A percentile compares a stretch with the other conserved stretches of the same genome.
These are phyloP conservation scores for Gryganskiella cystojenkinii DNA, from an alignment of 192 early-diverging fungal genomes.

Conservation along the genomic window DNA sequence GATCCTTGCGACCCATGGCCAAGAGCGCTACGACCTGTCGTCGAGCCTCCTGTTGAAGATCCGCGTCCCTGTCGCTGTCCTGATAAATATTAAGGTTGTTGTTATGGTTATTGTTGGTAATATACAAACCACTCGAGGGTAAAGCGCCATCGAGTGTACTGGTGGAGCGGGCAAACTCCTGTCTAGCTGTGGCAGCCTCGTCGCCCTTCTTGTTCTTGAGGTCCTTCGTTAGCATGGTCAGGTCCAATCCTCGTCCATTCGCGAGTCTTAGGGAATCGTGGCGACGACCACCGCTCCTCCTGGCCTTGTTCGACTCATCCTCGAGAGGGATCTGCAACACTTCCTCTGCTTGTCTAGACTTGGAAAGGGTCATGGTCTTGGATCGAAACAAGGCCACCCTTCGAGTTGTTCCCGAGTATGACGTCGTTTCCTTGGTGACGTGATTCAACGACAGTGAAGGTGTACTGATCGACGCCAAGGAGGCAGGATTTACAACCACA, in stretches of 20 bases:
- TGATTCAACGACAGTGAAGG: background rate
- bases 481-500: background rate
- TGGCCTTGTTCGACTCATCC: background rate
- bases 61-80: background rate
- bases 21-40: conserved; percentile 31
- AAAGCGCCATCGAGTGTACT: background rate
- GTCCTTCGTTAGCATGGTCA: background rate
- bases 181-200: background rate
- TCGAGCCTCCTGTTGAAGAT: conserved; percentile 10
- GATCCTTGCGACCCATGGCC: conserved; percentile 33
- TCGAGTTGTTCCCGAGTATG: conserved; percentile 5
- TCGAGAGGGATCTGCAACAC: background rate
- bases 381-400: conserved; percentile 40
- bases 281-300: background rate
- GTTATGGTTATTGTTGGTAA: background rate
- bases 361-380: conserved; percentile 12
- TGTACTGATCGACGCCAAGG: conserved; percentile 9
- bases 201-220: background rate
- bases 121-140: background rate
- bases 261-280: conserved; percentile 21
- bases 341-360: background rate
- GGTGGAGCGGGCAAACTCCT: background rate
- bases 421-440: background rate
- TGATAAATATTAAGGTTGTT: background rate
- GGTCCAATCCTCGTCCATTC: conserved; percentile 31